A percentile compares a stretch with the other conserved stretches of the same genome.
These are phyloP conservation scores for Fusarium chlamydosporum DNA, from an alignment of 2,329 filamentous ascomycete species.

Conservation along the genomic window DNA sequence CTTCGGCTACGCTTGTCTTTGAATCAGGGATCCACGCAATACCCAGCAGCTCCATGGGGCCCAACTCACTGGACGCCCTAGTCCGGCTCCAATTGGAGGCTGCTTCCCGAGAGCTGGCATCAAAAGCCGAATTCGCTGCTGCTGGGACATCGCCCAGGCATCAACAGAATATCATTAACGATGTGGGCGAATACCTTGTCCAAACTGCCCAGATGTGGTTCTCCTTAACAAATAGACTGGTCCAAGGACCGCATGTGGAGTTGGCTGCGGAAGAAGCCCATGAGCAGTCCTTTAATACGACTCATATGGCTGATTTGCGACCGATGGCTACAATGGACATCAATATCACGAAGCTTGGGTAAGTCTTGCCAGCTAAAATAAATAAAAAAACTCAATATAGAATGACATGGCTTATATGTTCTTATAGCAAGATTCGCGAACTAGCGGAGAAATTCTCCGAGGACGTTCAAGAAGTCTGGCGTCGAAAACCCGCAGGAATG, in stretches of 20 bases:
- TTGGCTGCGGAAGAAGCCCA: constrained; percentile 50
- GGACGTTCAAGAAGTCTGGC: constrained; percentile 55
- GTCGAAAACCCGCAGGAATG: constrained; percentile 31
- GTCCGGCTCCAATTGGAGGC: constrained; percentile 51
- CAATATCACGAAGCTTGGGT: constrained; percentile 55
- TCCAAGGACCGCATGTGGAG: constrained; percentile 54
- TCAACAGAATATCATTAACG: constrained; percentile 52
- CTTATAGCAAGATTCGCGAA: constrained; percentile 54
- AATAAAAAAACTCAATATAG: constrained; percentile 2
- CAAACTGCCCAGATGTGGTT: constrained; percentile 55
- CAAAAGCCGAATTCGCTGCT: constrained; percentile 29
- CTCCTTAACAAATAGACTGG: constrained; percentile 54
- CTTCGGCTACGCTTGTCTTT: constrained; percentile 50
- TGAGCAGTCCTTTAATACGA: constrained; percentile 46
- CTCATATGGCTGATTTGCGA: constrained; percentile 50
- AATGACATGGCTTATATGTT: constrained; percentile 31
- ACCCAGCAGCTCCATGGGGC: constrained; percentile 31
- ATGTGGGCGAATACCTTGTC: constrained; percentile 56
- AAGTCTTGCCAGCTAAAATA: constrained; percentile 37
- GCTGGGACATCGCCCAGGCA: constrained; percentile 27
- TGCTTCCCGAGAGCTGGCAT: constrained; percentile 46
- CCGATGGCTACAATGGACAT: constrained; percentile 53
- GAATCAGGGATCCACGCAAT: constrained; percentile 49
- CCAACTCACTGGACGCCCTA: constrained; percentile 49
- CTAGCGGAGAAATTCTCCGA: constrained; percentile 54